Percentiles rank a stretch among this genome's conserved stretches.
Evolutionary conservation across 352 stramenopile genomes (phyloP).

Genomic region (Phytophthora cryptogea): DNA sequence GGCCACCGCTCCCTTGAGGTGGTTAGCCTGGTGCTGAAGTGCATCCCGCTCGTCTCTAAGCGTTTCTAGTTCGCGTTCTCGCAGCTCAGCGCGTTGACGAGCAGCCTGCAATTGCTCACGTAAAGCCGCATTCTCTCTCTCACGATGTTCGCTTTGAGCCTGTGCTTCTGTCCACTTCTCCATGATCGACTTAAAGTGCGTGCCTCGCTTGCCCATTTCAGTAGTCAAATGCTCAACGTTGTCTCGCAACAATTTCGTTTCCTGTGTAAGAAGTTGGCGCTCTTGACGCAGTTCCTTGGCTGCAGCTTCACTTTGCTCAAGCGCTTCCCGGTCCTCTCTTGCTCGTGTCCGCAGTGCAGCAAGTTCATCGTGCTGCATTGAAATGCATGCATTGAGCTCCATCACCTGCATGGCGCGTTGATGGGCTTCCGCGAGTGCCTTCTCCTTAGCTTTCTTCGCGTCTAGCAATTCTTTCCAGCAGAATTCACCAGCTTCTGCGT

Average conservation of each 20-base stretch:
- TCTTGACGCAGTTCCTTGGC: conserved; percentile 53
- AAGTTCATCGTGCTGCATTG: conserved; percentile 80
- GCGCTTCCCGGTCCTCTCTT: conserved; percentile 41
- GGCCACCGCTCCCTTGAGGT: conserved; percentile 71
- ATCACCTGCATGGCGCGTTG: conserved; percentile 63
- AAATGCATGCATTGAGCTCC: conserved; percentile 74
- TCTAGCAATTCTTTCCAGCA: conserved; percentile 67
- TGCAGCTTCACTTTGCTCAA: conserved; percentile 48
- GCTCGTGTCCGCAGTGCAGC: conserved; percentile 48
- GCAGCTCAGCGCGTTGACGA: conserved; percentile 40
- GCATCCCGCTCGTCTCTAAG: conserved; percentile 60
- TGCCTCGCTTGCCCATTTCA: conserved; percentile 62
- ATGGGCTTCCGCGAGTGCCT: conserved; percentile 57
- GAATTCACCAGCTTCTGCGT: conserved; percentile 42
- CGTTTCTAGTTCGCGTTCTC: conserved; percentile 47
- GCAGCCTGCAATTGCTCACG: conserved; percentile 58
- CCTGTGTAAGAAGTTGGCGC: conserved; percentile 51
- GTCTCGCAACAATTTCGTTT: conserved; percentile 59
- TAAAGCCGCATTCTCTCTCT: conserved; percentile 55
- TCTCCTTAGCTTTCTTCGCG: conserved; percentile 56
- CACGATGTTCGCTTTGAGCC: conserved; percentile 59
- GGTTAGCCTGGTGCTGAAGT: conserved; percentile 71
- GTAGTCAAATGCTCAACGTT: conserved; percentile 52
- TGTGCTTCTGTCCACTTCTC: conserved; percentile 77
- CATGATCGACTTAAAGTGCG: conserved; percentile 69